Base-by-base conservation (phyloP, 179 eudicot genomes). In the Gypsophila paniculata region DNA sequence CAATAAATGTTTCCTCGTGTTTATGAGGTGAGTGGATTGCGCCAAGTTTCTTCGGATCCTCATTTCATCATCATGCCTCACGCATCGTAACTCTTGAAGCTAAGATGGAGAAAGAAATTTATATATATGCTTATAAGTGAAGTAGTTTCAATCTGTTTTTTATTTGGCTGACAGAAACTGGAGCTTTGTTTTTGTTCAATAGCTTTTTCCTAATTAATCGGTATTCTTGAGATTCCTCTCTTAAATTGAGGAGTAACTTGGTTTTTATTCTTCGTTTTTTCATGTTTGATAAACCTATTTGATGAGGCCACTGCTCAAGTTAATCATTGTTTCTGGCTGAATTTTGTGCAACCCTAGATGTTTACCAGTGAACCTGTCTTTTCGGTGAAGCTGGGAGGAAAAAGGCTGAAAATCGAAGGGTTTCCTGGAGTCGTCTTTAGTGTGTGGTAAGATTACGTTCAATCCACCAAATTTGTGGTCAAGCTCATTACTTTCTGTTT, bases 291-390 rank as follows among this genome's bases (percentile, higher is more conserved):
- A 4, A 32, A 42, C 69, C 15, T 26, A 12, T 46, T 73, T 73
- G 59, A 55, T 73, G 75, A 76, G 79, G 81, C 73, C 77, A 72
- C 77, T 73, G 74, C 82, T 61, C 48, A 78, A 80, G 83, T 85
- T 85, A 77, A 82, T 82, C 80, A 65, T 65, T 71, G 54, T 81
- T 70, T 70, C 76, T 86, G 83, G 85, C 74, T 79, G 76, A 74
- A 58, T 74, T 78, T 80, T 70, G 76, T 71, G 65, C 76, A 70
- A 86, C 79, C 78, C 77, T 85, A 86, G 87, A 86, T 86, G 69
- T 83, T 78, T 79, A 74, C 76, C 74, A 76, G 53, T 82, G 83
- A 71, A 79, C 83, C 83, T 69, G 81, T 74, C 79, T 77, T 82
- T 77, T 76, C 83, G 85, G 76, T 68, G 85, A 77, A 74, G 85